Evolutionary conservation across 345 rosid species (phyloP).

Genomic region (Pistacia vera): DNA sequence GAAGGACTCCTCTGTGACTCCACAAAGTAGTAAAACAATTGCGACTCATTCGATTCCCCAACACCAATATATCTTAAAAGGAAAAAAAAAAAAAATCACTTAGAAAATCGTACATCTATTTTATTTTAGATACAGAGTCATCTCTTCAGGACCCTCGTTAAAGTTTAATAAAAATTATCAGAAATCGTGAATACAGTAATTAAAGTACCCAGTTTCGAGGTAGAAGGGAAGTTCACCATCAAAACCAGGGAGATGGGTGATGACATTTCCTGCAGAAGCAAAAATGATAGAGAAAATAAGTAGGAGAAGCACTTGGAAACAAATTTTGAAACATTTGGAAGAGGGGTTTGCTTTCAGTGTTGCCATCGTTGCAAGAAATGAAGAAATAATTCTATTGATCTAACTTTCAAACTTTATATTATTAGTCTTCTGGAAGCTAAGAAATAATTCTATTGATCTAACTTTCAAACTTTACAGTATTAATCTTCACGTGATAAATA

Average conservation of each 20-base stretch:
- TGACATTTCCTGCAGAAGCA: conserved; percentile 22
- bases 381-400: too few relatives aligned
- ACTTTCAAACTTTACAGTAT: too few relatives aligned
- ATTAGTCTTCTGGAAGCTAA: too few relatives aligned
- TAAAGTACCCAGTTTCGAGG: conserved; percentile 32
- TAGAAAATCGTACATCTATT: background rate
- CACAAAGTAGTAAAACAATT: conserved; percentile 41
- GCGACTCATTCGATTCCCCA: conserved; percentile 13
- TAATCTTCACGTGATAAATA: too few relatives aligned
- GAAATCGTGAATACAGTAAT: too few relatives aligned
- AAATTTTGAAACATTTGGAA: background rate
- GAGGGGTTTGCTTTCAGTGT: background rate
- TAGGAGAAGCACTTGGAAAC: conserved; percentile 1
- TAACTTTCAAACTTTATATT: background rate
- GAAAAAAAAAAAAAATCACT: background rate
- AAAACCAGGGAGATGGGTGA: conserved; percentile 35
- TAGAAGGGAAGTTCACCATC: conserved; percentile 38
- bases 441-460: too few relatives aligned
- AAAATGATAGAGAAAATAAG: background rate
- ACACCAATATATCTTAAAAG: conserved; percentile 14
- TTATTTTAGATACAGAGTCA: too few relatives aligned
- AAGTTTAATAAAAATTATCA: too few relatives aligned
- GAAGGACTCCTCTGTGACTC: conserved; percentile 30
- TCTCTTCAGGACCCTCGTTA: too few relatives aligned
- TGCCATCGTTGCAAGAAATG: background rate